A percentile compares a stretch with the other conserved stretches of the same genome.
These are phyloP conservation scores for Aspergillus sp. DNA, from an alignment of 2,329 filamentous ascomycete species.

Conservation along the genomic window DNA sequence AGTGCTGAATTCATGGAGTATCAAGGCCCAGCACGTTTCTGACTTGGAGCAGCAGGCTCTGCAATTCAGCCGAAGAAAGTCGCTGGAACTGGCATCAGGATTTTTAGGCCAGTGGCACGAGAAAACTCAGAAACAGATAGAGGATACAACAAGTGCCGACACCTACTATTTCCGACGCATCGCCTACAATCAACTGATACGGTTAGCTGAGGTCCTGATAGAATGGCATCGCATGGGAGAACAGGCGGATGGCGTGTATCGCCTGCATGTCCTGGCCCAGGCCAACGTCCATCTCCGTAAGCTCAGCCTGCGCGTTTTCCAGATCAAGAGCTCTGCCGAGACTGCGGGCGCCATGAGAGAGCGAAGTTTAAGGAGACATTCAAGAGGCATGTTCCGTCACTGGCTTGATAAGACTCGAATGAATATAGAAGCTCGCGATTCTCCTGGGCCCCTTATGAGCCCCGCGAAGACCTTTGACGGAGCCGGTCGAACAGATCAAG, in stretches of 20 bases:
- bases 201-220: conserved; percentile 36
- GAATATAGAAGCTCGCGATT: conserved; percentile 31
- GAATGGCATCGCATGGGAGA: conserved; percentile 37
- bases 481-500: conserved; percentile 20
- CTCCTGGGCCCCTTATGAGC: conserved; percentile 28
- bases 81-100: conserved; percentile 33
- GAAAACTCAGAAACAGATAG: conserved; percentile 33
- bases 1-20: conserved; percentile 41
- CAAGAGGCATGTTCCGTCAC: conserved; percentile 54
- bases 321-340: conserved; percentile 50
- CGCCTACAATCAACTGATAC: conserved; percentile 37
- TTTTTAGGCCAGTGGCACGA: conserved; percentile 46
- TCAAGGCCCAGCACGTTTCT: conserved; percentile 30
- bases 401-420: conserved; percentile 51
- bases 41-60: conserved; percentile 42
- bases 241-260: conserved; percentile 48
- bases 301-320: conserved; percentile 59
- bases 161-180: conserved; percentile 39
- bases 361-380: conserved; percentile 55
- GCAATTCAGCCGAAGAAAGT: conserved; percentile 33
- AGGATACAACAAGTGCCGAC: conserved; percentile 39
- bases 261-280: conserved; percentile 47
- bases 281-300: conserved; percentile 53
- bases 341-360: conserved; percentile 54
- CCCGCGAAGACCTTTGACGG: conserved; percentile 25